Base-by-base conservation (phyloP, 2,329 filamentous ascomycete species). In the Pestalotiopsis sp. region DNA sequence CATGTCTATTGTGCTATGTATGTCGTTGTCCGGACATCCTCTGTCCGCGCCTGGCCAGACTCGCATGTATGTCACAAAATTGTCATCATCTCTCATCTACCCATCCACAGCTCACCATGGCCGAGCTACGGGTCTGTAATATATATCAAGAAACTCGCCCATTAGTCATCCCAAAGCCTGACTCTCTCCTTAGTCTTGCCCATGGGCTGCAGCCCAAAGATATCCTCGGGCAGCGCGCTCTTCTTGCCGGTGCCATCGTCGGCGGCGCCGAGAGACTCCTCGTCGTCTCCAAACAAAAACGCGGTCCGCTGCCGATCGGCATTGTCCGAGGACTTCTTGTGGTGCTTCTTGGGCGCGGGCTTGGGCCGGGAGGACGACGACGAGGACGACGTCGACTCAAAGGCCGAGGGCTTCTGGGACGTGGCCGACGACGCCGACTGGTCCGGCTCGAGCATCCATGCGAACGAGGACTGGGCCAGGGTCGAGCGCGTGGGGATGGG, bases 401-500 rank as follows among this genome's bases (percentile, higher is more conserved):
- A 66, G 31, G 36, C 56, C 20, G 40, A 20, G 6, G 20, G 31
- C 31, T 70, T 62, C 41, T 74, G 65, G 6, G 78, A 70, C 36
- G 70, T 61, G 1, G 73, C 67, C 11, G 72, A 71, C 9, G 74
- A 56, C 69, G 73, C 12, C 62, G 81, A 78, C 66, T 82, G 76
- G 72, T 87, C 85, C 3, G 86, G 87, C 72, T 90, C 90, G 2
- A 94, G 83, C 91, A 94, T 94, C 91, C 91, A 94, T 1, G 92
- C 90, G 78, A 93, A 94, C 4, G 90, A 92, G 7, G 92, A 93
- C 72, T 93, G 91, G 1, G 91, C 91, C 41, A 94, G 84, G 0
- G 86, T 89, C 3, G 91, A 92, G 25, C 91, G 86, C 23, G 89
- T 89, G 0, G 88, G 89, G 17, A 89, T 85, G 2, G 87, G 80